These are phyloP conservation scores for Fusarium veterinarium DNA, from an alignment of 2,329 filamentous ascomycete genomes.

Conservation along the genomic window DNA sequence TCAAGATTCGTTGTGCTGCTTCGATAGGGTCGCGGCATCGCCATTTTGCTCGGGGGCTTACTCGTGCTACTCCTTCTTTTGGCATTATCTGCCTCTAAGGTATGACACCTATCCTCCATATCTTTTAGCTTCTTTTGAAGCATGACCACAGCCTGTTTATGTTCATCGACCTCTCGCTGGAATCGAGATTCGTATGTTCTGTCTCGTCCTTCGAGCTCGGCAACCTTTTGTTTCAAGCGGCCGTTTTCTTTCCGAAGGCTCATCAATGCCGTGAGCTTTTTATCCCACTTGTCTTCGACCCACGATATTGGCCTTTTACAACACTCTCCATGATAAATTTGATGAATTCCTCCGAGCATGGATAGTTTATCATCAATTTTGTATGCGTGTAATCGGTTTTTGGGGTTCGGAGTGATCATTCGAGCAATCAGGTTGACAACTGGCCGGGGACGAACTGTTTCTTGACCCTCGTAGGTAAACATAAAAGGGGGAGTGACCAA, in stretches of 20 bases:
- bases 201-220: slow-evolving; percentile 53
- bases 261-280: slow-evolving; percentile 44
- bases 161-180: slow-evolving; percentile 50
- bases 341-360: slow-evolving; percentile 59
- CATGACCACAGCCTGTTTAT: slow-evolving; percentile 48
- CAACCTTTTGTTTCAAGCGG: slow-evolving; percentile 48
- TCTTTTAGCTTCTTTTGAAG: slow-evolving; percentile 52
- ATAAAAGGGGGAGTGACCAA: slow-evolving; percentile 51
- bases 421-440: slow-evolving; percentile 51
- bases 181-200: slow-evolving; percentile 55
- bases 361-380: slow-evolving; percentile 56
- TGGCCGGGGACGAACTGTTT: slow-evolving; percentile 56
- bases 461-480: slow-evolving; percentile 52
- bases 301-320: slow-evolving; percentile 55
- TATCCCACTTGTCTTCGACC: slow-evolving; percentile 54
- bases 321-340: slow-evolving; percentile 59
- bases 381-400: slow-evolving; percentile 49
- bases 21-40: slow-evolving; percentile 35
- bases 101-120: slow-evolving; percentile 48
- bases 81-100: slow-evolving; percentile 45
- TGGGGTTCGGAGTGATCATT: slow-evolving; percentile 51
- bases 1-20: slow-evolving; percentile 30
- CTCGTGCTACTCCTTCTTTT: slow-evolving; percentile 36
- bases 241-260: slow-evolving; percentile 50
- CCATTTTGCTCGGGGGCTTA: slow-evolving; percentile 25